These are phyloP conservation scores for Paraphaeosphaeria minitans DNA, from an alignment of 2,329 filamentous ascomycete genomes.

Conservation along the genomic window DNA sequence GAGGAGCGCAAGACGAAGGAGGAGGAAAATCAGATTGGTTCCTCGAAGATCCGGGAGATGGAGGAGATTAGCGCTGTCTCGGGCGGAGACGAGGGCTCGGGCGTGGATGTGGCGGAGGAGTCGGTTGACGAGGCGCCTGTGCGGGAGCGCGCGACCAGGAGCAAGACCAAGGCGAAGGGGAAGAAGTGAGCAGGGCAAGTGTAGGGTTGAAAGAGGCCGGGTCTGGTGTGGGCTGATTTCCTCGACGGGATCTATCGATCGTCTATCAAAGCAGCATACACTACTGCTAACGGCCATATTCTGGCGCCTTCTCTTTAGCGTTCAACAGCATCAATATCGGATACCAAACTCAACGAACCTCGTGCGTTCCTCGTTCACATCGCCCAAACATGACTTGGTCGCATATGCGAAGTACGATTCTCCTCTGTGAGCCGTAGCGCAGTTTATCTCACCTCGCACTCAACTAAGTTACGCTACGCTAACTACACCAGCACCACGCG, in stretches of 20 bases:
- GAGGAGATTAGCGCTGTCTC: conserved; percentile 19
- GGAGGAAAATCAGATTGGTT: conserved; percentile 14
- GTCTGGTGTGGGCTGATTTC: background rate
- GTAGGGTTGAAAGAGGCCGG: too few relatives aligned
- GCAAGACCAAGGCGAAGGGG: conserved; percentile 48
- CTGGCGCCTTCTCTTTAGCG: background rate
- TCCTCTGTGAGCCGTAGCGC: background rate
- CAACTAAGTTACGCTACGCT: too few relatives aligned
- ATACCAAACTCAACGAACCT: too few relatives aligned
- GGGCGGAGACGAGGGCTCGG: conserved; percentile 25
- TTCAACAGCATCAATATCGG: conserved; percentile 1
- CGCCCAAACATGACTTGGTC: background rate
- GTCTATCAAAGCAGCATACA: background rate
- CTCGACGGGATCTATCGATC: background rate
- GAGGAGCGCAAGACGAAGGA: conserved; percentile 59
- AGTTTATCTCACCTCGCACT: background rate
- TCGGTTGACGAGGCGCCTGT: conserved; percentile 31
- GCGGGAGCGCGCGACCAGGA: conserved; percentile 48
- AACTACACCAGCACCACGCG: background rate
- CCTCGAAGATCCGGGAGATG: conserved; percentile 26
- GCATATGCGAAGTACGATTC: background rate
- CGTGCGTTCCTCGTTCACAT: too few relatives aligned
- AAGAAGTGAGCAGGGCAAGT: conserved; percentile 38
- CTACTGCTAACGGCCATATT: background rate
- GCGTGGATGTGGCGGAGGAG: conserved; percentile 26